Evolutionary conservation across 768 basidiomycete species (phyloP), one percentile per base, ranked within the genome.

Genomic region (Phanerochaete sordida): DNA sequence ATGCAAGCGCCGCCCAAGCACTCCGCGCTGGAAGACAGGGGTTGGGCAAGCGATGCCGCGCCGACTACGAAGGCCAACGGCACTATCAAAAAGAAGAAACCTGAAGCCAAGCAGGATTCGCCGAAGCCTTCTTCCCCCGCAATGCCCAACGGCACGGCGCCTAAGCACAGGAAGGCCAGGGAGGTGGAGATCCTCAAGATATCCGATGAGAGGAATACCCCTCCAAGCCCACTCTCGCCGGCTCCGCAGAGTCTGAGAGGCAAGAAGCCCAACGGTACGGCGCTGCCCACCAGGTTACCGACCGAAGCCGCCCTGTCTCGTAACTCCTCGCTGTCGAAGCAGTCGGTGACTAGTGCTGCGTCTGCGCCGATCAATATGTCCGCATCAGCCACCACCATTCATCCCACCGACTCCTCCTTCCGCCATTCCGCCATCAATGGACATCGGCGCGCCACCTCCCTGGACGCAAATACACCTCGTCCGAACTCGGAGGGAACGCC

Each of bases 251-350:
- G 39, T 16, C 33, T 31, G 50, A 37, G 58, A 58, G 52, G 61
- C 51, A 62, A 56, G 52, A 50, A 50, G 28, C 31, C 58, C 1
- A 61, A 50, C 45, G 62, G 62, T 16, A 39, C 39, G 30, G 24
- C 31, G 21, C 52, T 58, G 6, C 30, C 54, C 24, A 27, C 62
- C 8, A 28, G 28, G 2, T 31, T 59, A 21, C 46, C 62, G 7
- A 55, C 62, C 2, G 61, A 62, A 37, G 61, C 62, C 1, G 60
- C 71, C 8, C 54, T 72, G 5, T 70, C 71, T 11, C 65, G 70
- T 11, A 67, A 68, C 48, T 69, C 68, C 19, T 72, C 71, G 0
- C 2, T 68, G 26, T 70, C 71, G 15, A 70, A 66, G 59, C 63
- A 64, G 37, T 69, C 67, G 9, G 58, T 64, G 27, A 59, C 53